phyloP scores from a whole-genome alignment of 2,329 filamentous ascomycete genomes.

The Cordyceps cateniannulata region DNA sequence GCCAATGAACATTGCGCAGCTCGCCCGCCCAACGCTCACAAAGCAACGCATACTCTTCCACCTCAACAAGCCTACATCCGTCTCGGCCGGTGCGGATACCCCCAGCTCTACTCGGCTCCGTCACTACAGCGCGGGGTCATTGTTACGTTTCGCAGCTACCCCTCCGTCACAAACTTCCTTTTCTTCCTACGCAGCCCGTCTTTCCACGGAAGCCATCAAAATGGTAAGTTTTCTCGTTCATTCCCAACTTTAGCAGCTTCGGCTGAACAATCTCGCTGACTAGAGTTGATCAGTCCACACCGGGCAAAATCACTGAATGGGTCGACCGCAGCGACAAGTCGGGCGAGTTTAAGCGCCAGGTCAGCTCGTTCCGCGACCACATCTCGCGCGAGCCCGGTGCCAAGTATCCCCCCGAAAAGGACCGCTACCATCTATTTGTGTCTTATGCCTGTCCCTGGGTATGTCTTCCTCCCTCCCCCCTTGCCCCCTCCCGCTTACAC shows the following conservation, averaged over 20 bases:
- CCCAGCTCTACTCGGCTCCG: neutral
- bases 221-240: neutral
- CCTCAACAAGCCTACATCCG: neutral
- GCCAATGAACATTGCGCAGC: slow-evolving; percentile 2
- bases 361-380: slow-evolving; percentile 73
- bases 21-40: neutral
- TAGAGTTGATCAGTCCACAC: neutral
- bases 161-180: neutral
- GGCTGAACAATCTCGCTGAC: neutral
- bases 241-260: neutral
- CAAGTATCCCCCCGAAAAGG: slow-evolving; percentile 78
- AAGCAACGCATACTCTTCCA: neutral
- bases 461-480: slow-evolving; percentile 18
- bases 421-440: slow-evolving; percentile 89
- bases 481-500: neutral
- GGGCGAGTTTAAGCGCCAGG: slow-evolving; percentile 89
- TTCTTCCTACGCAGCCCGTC: neutral
- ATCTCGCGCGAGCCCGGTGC: slow-evolving; percentile 68
- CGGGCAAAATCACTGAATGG: slow-evolving; percentile 70
- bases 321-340: slow-evolving; percentile 68
- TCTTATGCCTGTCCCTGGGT: slow-evolving; percentile 92
- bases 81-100: neutral
- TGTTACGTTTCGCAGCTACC: neutral
- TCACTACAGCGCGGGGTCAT: slow-evolving; percentile 6
- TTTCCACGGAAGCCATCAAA: slow-evolving; percentile 2